Conservation (phyloP, 257 asterid species). For the Paulownia fortunei region DNA sequence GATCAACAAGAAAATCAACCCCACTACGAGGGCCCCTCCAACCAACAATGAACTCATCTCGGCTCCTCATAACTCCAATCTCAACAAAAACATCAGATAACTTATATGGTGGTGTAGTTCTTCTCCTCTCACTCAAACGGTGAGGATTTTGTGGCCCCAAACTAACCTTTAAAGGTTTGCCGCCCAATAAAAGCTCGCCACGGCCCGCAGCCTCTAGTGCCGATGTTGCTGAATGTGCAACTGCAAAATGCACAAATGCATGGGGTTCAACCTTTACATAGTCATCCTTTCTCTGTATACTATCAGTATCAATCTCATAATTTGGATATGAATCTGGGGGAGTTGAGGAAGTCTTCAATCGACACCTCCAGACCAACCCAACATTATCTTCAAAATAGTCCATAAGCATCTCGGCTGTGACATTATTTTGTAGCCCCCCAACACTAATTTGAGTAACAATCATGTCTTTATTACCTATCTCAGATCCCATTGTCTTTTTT, state of each 20-base stretch:
- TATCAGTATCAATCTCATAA: constrained; percentile 45
- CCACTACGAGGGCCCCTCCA: constrained; percentile 72
- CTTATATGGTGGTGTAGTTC: constrained; percentile 60
- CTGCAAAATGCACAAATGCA: constrained; percentile 86
- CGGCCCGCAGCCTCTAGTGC: constrained; percentile 70
- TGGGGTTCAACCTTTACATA: constrained; percentile 79
- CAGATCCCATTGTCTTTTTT: constrained; percentile 55
- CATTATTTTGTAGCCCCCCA: constrained; percentile 63
- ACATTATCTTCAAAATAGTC: constrained; percentile 62
- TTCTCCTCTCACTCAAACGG: constrained; percentile 68
- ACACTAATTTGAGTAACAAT: constrained; percentile 81
- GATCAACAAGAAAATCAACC: constrained; percentile 80
- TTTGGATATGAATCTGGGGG: constrained; percentile 78
- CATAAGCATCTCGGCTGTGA: constrained; percentile 68
- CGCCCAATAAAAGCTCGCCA: constrained; percentile 51
- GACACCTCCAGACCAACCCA: constrained; percentile 87
- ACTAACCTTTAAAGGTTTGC: constrained; percentile 60
- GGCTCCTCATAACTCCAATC: constrained; percentile 62
- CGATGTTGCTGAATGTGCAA: constrained; percentile 49
- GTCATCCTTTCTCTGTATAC: constrained; percentile 41
- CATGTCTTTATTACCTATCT: constrained; percentile 43
- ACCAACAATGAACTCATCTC: constrained; percentile 71
- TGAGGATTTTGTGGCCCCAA: constrained; percentile 78
- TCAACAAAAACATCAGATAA: constrained; percentile 60
- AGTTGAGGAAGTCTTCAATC: constrained; percentile 93